Conservation (phyloP, 805 yeast species). For the Hermanozyma aechmeae region DNA sequence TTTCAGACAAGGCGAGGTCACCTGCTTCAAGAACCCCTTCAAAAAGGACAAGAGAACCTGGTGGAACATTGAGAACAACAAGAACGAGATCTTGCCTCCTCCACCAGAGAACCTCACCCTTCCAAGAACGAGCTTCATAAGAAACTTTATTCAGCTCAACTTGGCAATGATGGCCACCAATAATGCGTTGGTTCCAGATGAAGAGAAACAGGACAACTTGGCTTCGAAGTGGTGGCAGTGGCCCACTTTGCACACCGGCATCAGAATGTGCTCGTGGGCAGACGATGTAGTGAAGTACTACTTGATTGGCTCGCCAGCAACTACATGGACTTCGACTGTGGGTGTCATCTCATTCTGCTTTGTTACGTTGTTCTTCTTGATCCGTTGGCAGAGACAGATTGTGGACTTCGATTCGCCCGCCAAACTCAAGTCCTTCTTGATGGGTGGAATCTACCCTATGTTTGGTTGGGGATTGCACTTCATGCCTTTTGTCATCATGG, state of each 20-base stretch:
- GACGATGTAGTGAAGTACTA: conserved; percentile 49
- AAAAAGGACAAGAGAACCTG: conserved; percentile 74
- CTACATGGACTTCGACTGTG: conserved; percentile 59
- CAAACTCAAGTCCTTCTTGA: conserved; percentile 43
- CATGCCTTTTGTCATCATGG: conserved; percentile 86
- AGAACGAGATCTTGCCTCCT: conserved; percentile 47
- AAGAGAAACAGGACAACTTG: conserved; percentile 61
- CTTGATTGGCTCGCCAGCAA: conserved; percentile 60
- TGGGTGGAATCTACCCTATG: conserved; percentile 79
- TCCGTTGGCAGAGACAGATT: conserved; percentile 68
- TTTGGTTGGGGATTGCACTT: conserved; percentile 86
- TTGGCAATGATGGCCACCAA: conserved; percentile 86
- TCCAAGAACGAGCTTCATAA: conserved; percentile 70
- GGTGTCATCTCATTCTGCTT: conserved; percentile 47
- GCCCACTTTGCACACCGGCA: conserved; percentile 73
- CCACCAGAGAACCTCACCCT: conserved; percentile 54
- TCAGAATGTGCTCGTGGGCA: conserved; percentile 70
- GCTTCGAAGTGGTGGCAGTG: conserved; percentile 81
- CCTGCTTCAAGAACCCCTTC: conserved; percentile 62
- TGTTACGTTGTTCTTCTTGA: conserved; percentile 30
- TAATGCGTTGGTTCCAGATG: conserved; percentile 72
- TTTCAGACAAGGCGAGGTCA: conserved; percentile 93
- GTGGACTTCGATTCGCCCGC: conserved; percentile 38
- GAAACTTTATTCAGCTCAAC: conserved; percentile 66
- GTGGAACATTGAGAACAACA: conserved; percentile 79